Evolutionary conservation across 495 filamentous ascomycete species (phyloP).

Genomic region (Aspergillus sclerotiicarbonarius): DNA sequence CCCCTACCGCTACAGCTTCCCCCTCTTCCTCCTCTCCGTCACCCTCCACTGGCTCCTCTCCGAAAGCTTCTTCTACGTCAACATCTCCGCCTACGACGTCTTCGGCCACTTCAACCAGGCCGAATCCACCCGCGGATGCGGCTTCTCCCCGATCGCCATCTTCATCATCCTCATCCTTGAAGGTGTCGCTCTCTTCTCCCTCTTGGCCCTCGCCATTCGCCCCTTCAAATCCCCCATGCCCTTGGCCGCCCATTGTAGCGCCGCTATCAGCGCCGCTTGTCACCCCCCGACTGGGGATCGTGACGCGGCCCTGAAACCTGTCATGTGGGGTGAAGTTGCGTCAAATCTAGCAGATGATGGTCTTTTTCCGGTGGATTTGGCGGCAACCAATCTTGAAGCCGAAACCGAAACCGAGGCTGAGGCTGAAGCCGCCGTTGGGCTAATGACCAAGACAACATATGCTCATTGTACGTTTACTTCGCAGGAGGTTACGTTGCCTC

Average conservation of each 20-base stretch:
- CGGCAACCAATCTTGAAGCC: neutral
- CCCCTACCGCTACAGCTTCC: constrained; percentile 38
- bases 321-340: constrained; percentile 7
- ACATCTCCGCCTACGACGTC: constrained; percentile 5
- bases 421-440: no score
- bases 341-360: no score
- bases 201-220: constrained; percentile 16
- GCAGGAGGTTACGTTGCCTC: neutral
- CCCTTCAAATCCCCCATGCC: constrained; percentile 27
- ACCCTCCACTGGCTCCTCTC: constrained; percentile 42
- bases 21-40: constrained; percentile 21
- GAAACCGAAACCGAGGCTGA: neutral
- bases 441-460: neutral
- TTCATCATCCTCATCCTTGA: constrained; percentile 20
- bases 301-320: neutral
- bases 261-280: constrained; percentile 28
- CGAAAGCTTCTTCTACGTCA: constrained; percentile 31
- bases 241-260: constrained; percentile 27
- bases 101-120: neutral
- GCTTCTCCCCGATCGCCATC: constrained; percentile 28
- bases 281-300: constrained; percentile 7
- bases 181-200: constrained; percentile 8
- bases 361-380: no score
- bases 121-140: constrained; percentile 12
- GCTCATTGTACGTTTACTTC: constrained; percentile 1